These are phyloP conservation scores for Emericellopsis terricola DNA, from an alignment of 495 filamentous ascomycete species.

Conservation along the genomic window DNA sequence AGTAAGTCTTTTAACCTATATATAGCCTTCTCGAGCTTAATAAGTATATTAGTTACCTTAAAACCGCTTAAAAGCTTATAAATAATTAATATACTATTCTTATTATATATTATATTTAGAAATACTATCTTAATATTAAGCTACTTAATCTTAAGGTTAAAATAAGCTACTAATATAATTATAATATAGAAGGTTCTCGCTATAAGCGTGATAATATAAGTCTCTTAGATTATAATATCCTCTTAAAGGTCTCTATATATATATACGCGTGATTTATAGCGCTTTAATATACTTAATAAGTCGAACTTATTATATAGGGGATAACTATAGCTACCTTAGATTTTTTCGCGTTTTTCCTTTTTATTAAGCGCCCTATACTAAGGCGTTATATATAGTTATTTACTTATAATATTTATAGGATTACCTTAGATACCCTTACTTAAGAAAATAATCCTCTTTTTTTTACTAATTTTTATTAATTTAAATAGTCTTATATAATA, in stretches of 20 bases:
- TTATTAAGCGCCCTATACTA: too few relatives aligned
- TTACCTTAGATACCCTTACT: too few relatives aligned
- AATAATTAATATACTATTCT: background rate
- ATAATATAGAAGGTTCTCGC: background rate
- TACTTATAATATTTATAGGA: too few relatives aligned
- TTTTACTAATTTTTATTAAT: too few relatives aligned
- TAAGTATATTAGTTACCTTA: background rate
- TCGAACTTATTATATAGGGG: background rate
- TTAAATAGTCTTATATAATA: too few relatives aligned
- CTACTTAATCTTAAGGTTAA: background rate
- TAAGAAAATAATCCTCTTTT: too few relatives aligned
- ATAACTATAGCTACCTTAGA: too few relatives aligned
- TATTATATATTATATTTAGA: background rate
- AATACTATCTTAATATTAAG: background rate
- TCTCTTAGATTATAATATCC: background rate
- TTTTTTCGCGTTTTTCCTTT: too few relatives aligned
- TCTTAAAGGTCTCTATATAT: background rate
- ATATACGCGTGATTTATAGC: background rate
- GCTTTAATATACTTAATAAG: background rate
- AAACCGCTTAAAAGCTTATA: background rate
- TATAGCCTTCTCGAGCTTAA: background rate
- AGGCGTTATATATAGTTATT: too few relatives aligned
- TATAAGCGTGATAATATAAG: background rate
- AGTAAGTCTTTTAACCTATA: background rate
- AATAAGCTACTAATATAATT: background rate